These are phyloP conservation scores for Pythium folliculosum DNA, from an alignment of 352 stramenopile genomes.

Conservation along the genomic window DNA sequence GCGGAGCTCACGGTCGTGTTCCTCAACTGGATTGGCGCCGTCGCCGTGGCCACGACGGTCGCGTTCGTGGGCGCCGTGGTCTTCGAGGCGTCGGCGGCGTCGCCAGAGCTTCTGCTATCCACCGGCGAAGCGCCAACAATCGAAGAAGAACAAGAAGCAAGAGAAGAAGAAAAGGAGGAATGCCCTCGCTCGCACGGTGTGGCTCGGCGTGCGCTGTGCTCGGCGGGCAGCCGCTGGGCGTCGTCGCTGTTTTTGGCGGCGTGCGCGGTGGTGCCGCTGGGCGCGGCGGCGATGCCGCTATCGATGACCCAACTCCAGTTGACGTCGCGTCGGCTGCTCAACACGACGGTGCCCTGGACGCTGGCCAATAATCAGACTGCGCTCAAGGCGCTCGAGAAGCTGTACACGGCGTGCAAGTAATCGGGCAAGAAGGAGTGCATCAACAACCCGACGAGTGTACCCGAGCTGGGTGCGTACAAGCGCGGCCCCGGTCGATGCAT, in stretches of 20 bases:
- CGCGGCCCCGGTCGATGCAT: conserved; percentile 50
- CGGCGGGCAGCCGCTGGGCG: conserved; percentile 5
- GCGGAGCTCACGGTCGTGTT: conserved; percentile 66
- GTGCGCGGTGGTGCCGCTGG: conserved; percentile 37
- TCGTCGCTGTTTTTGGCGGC: conserved; percentile 38
- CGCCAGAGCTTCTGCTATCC: background rate
- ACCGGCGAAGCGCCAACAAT: background rate
- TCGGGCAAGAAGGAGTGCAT: conserved; percentile 63
- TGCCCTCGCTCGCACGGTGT: background rate
- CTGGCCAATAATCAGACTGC: conserved; percentile 42
- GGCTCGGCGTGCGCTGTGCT: background rate
- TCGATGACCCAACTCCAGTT: background rate
- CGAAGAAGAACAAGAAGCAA: background rate
- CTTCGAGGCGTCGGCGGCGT: background rate
- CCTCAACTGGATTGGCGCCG: conserved; percentile 50
- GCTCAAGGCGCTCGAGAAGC: conserved; percentile 39
- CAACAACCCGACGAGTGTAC: conserved; percentile 47
- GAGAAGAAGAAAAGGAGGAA: background rate
- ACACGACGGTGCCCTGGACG: conserved; percentile 34
- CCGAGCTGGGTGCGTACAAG: conserved; percentile 55
- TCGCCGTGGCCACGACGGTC: conserved; percentile 28
- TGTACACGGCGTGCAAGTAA: conserved; percentile 70
- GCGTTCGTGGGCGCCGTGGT: conserved; percentile 37
- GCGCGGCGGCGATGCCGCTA: background rate
- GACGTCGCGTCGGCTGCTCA: conserved; percentile 26